Base-by-base conservation (phyloP, 2,329 filamentous ascomycete genomes). In the Pezicula rhizophila region DNA sequence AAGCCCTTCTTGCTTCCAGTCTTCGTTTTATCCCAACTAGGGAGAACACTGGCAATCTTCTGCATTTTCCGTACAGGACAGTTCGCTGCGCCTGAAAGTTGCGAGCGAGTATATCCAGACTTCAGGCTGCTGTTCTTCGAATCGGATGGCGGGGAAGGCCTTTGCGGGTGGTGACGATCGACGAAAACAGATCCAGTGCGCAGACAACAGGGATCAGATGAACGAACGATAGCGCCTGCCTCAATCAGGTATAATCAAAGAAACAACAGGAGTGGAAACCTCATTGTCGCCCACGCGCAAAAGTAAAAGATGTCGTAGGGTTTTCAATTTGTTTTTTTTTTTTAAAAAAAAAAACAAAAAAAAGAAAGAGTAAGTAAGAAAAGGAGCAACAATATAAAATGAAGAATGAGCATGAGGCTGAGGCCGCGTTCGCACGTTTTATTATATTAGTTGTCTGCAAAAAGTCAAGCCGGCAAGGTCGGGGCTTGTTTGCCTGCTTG, bases 1-100 rank as follows among this genome's bases (percentile, higher is more conserved):
- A 89, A 89, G 52, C 85, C 82, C 51, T 79, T 78, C 64, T 87
- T 84, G 57, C 70, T 72, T 47, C 68, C 68, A 0, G 68, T 73
- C 63, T 77, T 79, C 47, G 78, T 77, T 52, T 68, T 70, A 48
- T 76, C 71, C 78, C 78, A 81, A 35, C 77, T 66, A 5, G 66
- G 62, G 40, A 66, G 57, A 38, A 62, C 55, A 11, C 58, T 55
- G n/a, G 59, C 56, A 28, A 65, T 61, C 51, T 57, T 58, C 55
- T 64, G 61, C 64, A 66, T 66, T 41, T 52, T 60, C 53, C 49
- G 51, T 47, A 46, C 31, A 28, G 44, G 18, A 8, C 35, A 48
- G 52, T 52, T 43, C 46, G 44, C 42, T 37, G 39, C 28, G 23
- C 34, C 42, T 18, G 17, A 28, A 18, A 31, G 26, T 12, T 38